Evolutionary conservation across 2,329 filamentous ascomycete genomes (phyloP), one percentile per base, ranked within the genome.

Genomic region (Alternaria sp.): DNA sequence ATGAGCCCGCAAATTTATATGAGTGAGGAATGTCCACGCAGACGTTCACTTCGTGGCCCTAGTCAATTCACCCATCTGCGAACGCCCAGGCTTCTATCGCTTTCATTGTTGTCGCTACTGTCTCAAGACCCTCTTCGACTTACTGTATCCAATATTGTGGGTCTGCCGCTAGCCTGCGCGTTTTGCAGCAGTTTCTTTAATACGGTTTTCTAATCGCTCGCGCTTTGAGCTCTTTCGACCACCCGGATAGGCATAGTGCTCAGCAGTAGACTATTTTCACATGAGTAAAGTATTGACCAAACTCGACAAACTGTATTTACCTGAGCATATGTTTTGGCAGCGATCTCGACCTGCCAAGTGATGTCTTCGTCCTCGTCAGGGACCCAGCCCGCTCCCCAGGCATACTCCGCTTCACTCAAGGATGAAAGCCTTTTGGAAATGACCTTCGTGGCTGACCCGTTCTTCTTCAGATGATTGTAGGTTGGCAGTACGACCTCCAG

Each of bases 181-280:
- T 37, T 37, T 4, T 37, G 33, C 15, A 37, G 33, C 33, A 37
- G 33, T 4, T 37, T 37, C 33, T 4, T 37, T 37, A 0, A 37
- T 2, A 37, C 0, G 0, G 0, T 37, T 2, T 2, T 37, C 30
- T 4, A 37, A 37, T 0, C 2, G 30, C 6, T 8, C 9, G 14
- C 30, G 30, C 28, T 30, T 2, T 11, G 28, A 14, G 11, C 11
- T 30, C 12, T 30, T 30, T 30, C 11, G 5, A 30, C 30, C 6
- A 37, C 14, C 30, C 0, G 30, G 30, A 9, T 37, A 37, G 6
- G 3, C 30, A 2, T 37, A 37, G 2, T 37, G 8, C 6, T 4
- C 30, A 6, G 9, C 0, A 4, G 30, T 1, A 9, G 30, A 4
- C 30, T 37, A n/a, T 2, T 12, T 14, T 14, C 3, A 37, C 7